A percentile compares a stretch with the other conserved stretches of the same genome.
phyloP scores from a whole-genome alignment of 2,329 filamentous ascomycete species.

The Colletotrichum sp. region DNA sequence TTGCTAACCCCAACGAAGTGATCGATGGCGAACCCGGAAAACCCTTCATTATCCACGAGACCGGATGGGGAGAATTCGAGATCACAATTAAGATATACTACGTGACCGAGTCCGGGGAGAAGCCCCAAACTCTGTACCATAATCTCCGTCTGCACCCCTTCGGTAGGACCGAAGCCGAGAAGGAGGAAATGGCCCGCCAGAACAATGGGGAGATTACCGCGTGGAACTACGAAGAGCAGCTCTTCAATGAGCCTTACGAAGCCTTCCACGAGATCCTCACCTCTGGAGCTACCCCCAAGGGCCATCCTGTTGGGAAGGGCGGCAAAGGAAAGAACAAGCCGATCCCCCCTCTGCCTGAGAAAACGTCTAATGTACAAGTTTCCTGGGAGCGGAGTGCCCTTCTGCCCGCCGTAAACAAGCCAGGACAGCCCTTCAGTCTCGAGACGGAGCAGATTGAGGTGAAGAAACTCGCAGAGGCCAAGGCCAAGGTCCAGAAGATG shows the following conservation, averaged over 20 bases:
- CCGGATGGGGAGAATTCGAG: slow-evolving; percentile 97
- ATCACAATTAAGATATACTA: slow-evolving; percentile 97
- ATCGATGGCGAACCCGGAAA: slow-evolving; percentile 73
- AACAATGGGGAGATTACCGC: slow-evolving; percentile 70
- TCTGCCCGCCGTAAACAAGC: slow-evolving; percentile 70
- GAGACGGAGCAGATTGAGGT: slow-evolving; percentile 71
- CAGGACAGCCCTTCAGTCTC: slow-evolving; percentile 74
- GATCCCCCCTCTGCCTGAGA: slow-evolving; percentile 28
- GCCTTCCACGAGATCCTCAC: slow-evolving; percentile 89
- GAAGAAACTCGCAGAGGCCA: slow-evolving; percentile 65
- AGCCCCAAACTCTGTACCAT: slow-evolving; percentile 94
- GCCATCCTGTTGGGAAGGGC: slow-evolving; percentile 43
- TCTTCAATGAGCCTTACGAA: slow-evolving; percentile 97
- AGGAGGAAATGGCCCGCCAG: slow-evolving; percentile 55
- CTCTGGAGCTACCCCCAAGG: slow-evolving; percentile 64
- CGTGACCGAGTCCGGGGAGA: slow-evolving; percentile 84
- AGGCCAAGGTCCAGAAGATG: slow-evolving; percentile 66
- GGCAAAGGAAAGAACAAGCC: slow-evolving; percentile 62
- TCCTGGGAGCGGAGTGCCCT: slow-evolving; percentile 72
- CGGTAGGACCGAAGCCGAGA: slow-evolving; percentile 78
- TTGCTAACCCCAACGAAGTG: slow-evolving; percentile 42
- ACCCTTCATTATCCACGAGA: slow-evolving; percentile 85
- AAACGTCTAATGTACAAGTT: slow-evolving; percentile 30
- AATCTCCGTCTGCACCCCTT: slow-evolving; percentile 91
- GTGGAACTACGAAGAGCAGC: slow-evolving; percentile 90